Base-by-base conservation (phyloP, 331 rosid genomes). In the Telfairia occidentalis region DNA sequence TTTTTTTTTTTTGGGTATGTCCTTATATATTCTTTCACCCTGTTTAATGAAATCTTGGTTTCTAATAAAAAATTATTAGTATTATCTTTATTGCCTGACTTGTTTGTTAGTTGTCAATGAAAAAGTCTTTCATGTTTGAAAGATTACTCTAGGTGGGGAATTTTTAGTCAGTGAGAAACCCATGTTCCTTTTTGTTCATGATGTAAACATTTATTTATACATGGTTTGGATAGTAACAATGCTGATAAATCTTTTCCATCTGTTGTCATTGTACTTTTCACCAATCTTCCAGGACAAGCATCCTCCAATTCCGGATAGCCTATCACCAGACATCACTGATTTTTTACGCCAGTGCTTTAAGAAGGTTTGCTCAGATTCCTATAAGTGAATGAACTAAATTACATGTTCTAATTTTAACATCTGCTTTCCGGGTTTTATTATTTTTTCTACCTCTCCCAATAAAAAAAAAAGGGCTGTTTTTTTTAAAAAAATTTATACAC, bases 291-390 rank as follows among this genome's bases (percentile, higher is more conserved):
- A 95, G 99, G 99, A 95, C 71, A 91, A 92, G 73, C 96, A 80
- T 77, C 99, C 99, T 80, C 99, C 99, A 57, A 92, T 95, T 79
- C 99, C 99, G 29, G 97, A 95, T 81, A 86, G 97, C 86, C 84
- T 95, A 52, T 88, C 99, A 73, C 87, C 87, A 49, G 96, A 95
- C 82, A 95, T 95, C 78, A 92, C 99, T 50, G 99, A 95, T 89
- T 95, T 95, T 86, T 82, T 95, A 78, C 89, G 90, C 74, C 99
- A 95, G 79, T 95, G 99, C 87, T 95, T 95, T 85, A 89, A 92
- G 90, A 95, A 95, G 99, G 99, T 92, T 85, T 83, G 82, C 37
- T 75, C 32, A 32, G 74, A 80, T 29, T 70, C 29, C 55, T 74
- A 63, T 71, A 26, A 18, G 32, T 76, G 48, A 48, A 29, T 52